Evolutionary conservation across 2,329 filamentous ascomycete genomes (phyloP).

Genomic region (Hymenoscyphus infarciens): DNA sequence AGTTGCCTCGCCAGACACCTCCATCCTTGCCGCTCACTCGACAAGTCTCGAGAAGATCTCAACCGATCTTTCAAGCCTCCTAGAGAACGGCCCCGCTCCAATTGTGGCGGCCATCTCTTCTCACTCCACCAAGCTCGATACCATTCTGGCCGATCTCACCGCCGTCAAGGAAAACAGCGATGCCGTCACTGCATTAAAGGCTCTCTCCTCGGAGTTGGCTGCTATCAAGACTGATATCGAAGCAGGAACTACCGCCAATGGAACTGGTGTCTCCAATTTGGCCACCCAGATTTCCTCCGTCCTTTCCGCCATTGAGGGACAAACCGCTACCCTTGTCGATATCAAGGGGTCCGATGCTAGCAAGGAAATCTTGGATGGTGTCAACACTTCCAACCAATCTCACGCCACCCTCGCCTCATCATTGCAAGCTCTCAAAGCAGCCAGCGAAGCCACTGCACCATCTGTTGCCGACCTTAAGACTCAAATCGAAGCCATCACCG

Average conservation of each 20-base stretch:
- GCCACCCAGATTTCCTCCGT: constrained; percentile 19
- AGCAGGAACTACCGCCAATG: constrained; percentile 13
- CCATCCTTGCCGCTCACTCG: constrained; percentile 24
- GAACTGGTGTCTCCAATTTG: constrained; percentile 20
- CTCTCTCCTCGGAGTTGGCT: constrained; percentile 16
- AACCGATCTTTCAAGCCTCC: constrained; percentile 19
- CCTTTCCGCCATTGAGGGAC: constrained; percentile 25
- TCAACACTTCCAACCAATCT: constrained; percentile 21
- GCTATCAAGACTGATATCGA: constrained; percentile 26
- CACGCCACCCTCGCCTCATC: constrained; percentile 18
- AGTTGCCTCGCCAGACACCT: constrained; percentile 28
- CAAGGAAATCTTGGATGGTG: constrained; percentile 21
- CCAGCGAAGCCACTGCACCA: constrained; percentile 13
- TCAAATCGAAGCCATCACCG: constrained; percentile 19
- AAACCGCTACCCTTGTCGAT: constrained; percentile 25
- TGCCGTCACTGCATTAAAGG: constrained; percentile 17
- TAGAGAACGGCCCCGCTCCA: constrained; percentile 18
- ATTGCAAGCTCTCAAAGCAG: constrained; percentile 19
- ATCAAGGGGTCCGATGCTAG: constrained; percentile 30
- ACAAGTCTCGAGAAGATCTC: constrained; percentile 30
- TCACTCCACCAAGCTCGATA: constrained; percentile 23
- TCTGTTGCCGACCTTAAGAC: constrained; percentile 22
- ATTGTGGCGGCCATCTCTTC: constrained; percentile 18
- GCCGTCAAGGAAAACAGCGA: constrained; percentile 25
- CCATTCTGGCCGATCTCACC: constrained; percentile 24